These are phyloP conservation scores for Verticillium isaacii DNA, from an alignment of 2,329 filamentous ascomycete species.

Conservation along the genomic window DNA sequence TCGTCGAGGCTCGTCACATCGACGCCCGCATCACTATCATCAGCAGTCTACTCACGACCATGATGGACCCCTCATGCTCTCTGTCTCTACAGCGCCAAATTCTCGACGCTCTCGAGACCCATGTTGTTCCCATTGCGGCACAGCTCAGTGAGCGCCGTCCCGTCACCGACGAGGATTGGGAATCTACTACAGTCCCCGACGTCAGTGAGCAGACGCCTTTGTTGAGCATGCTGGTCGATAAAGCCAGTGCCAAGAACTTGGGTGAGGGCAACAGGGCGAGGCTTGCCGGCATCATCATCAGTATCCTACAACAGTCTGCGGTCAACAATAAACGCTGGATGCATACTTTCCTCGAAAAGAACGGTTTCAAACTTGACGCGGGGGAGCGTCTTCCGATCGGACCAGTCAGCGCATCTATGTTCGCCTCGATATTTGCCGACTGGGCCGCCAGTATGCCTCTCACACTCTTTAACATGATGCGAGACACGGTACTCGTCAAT, in stretches of 20 bases:
- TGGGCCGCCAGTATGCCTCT: conserved; percentile 12
- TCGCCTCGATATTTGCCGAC: conserved; percentile 10
- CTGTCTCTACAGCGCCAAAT: conserved; percentile 13
- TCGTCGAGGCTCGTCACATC: conserved; percentile 23
- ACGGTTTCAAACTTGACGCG: conserved; percentile 17
- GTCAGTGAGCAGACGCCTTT: conserved; percentile 13
- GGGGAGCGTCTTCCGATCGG: conserved; percentile 17
- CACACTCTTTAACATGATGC: conserved; percentile 13
- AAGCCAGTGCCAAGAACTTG: neutral
- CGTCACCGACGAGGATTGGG: conserved; percentile 23
- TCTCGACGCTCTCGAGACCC: conserved; percentile 18
- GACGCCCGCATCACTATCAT: conserved; percentile 25
- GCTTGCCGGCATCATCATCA: conserved; percentile 18
- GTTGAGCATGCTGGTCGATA: conserved; percentile 9
- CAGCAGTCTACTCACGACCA: conserved; percentile 19
- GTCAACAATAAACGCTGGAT: conserved; percentile 25
- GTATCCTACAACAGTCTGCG: conserved; percentile 19
- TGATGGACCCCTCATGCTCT: conserved; percentile 11
- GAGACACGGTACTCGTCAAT: conserved; percentile 14
- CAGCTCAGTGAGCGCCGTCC: conserved; percentile 23
- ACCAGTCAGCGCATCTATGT: conserved; percentile 13
- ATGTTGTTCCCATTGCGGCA: conserved; percentile 21
- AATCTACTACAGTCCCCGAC: conserved; percentile 2
- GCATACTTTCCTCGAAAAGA: conserved; percentile 22
- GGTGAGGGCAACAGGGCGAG: conserved; percentile 5